phyloP scores from a whole-genome alignment of 2,329 filamentous ascomycete genomes.

The Nemania diffusa region DNA sequence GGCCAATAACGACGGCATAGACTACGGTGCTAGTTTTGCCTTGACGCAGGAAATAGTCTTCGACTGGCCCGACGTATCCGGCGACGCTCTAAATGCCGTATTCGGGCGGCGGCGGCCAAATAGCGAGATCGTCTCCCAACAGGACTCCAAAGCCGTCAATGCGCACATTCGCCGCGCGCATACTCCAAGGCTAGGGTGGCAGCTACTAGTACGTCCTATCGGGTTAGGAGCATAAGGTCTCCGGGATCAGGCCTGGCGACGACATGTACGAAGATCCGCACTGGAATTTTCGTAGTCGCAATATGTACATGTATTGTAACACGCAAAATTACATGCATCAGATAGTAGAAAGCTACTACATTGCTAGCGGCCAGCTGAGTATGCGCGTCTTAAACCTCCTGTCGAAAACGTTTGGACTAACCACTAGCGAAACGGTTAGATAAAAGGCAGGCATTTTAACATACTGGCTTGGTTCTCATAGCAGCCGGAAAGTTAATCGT shows the following conservation, averaged over 20 bases:
- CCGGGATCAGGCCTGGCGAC: conserved; percentile 23
- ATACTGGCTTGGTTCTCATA: conserved; percentile 29
- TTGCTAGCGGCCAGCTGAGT: conserved; percentile 26
- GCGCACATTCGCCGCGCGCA: conserved; percentile 31
- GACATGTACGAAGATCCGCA: conserved; percentile 35
- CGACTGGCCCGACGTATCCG: conserved; percentile 32
- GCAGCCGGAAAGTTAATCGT: conserved; percentile 29
- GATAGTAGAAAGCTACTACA: conserved; percentile 32
- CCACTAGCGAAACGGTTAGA: conserved; percentile 37
- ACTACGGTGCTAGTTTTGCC: conserved; percentile 26
- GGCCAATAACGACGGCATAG: conserved; percentile 3
- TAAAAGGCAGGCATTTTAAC: conserved; percentile 29
- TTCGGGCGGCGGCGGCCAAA: conserved; percentile 31
- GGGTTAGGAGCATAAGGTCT: conserved; percentile 18
- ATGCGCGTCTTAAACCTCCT: conserved; percentile 31
- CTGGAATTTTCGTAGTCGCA: conserved; percentile 30
- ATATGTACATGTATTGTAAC: conserved; percentile 32
- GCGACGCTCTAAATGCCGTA: conserved; percentile 27
- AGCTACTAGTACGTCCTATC: conserved; percentile 34
- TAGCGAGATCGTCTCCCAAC: conserved; percentile 34
- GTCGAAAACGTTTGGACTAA: conserved; percentile 33
- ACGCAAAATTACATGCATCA: conserved; percentile 36
- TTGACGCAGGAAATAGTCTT: conserved; percentile 32
- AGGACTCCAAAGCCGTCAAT: conserved; percentile 16
- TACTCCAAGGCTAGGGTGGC: conserved; percentile 29